Conservation (phyloP, 768 basidiomycete species). For the Termitomyces sp. region DNA sequence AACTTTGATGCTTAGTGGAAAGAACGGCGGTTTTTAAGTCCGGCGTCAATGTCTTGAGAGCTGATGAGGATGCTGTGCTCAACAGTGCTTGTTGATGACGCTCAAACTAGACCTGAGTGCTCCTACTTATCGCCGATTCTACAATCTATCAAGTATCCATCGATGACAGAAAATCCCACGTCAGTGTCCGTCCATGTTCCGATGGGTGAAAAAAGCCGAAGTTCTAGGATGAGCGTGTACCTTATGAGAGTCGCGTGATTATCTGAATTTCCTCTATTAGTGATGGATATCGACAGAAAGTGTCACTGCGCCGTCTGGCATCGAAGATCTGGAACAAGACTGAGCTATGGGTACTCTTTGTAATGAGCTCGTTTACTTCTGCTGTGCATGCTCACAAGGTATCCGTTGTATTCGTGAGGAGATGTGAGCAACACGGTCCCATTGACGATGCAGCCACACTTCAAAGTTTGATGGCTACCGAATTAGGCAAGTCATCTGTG, state of each 20-base stretch:
- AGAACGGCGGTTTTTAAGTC: neutral
- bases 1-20: neutral
- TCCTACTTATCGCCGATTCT: neutral
- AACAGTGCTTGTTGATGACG: neutral
- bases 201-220: neutral
- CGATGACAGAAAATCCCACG: neutral
- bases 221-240: neutral
- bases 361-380: neutral
- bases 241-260: neutral
- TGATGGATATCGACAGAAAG: neutral
- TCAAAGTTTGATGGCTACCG: neutral
- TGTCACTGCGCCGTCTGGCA: neutral
- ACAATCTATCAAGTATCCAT: neutral
- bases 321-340: neutral
- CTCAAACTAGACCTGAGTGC: neutral
- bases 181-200: neutral
- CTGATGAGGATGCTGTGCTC: neutral
- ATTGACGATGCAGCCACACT: slow-evolving; percentile 2
- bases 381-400: neutral
- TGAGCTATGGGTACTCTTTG: neutral
- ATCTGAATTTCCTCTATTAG: too few species aligned
- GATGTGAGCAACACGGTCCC: neutral
- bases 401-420: neutral
- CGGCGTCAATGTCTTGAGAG: neutral
- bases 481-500: neutral